Evolutionary conservation across 169 alveolate genomes (phyloP).

Genomic region (Eimeria necatrix): DNA sequence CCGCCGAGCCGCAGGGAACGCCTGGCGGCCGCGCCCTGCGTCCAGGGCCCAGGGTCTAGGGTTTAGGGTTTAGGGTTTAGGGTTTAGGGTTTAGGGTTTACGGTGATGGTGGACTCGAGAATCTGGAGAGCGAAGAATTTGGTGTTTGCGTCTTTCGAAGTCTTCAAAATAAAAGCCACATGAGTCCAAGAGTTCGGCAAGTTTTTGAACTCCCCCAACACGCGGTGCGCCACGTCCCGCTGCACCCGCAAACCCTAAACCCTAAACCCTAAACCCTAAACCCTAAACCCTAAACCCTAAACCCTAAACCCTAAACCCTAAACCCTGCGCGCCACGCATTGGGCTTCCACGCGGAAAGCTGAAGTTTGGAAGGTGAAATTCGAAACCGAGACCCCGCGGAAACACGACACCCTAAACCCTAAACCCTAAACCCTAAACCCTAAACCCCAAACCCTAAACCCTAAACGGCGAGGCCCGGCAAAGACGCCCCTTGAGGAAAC

Average conservation of each 20-base stretch:
- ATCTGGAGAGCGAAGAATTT: slow-evolving; percentile 84
- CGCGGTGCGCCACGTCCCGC: slow-evolving; percentile 93
- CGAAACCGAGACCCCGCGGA: not conserved
- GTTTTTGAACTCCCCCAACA: slow-evolving; percentile 91
- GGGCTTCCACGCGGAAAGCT: not conserved
- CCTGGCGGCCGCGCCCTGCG: not conserved
- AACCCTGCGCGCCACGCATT: not conserved
- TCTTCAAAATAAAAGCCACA: slow-evolving; percentile 93
- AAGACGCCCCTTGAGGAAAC: too few relatives aligned
- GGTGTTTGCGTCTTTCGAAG: slow-evolving; percentile 85
- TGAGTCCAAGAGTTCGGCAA: slow-evolving; percentile 94
- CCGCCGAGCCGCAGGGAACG: not conserved
- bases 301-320: not conserved
- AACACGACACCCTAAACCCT: not conserved
- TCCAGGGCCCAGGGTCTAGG: too few relatives aligned
- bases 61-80: slow-evolving; percentile 46
- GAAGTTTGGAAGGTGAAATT: too few relatives aligned
- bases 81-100: not conserved
- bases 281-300: slow-evolving; percentile 62
- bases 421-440: not conserved
- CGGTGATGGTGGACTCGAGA: slow-evolving; percentile 66
- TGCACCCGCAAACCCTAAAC: slow-evolving; percentile 83
- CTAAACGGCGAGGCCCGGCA: too few relatives aligned
- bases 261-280: slow-evolving; percentile 56
- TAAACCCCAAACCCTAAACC: too few relatives aligned